phyloP scores from a whole-genome alignment of 352 stramenopile species.

The Saprolegnia diclina region DNA sequence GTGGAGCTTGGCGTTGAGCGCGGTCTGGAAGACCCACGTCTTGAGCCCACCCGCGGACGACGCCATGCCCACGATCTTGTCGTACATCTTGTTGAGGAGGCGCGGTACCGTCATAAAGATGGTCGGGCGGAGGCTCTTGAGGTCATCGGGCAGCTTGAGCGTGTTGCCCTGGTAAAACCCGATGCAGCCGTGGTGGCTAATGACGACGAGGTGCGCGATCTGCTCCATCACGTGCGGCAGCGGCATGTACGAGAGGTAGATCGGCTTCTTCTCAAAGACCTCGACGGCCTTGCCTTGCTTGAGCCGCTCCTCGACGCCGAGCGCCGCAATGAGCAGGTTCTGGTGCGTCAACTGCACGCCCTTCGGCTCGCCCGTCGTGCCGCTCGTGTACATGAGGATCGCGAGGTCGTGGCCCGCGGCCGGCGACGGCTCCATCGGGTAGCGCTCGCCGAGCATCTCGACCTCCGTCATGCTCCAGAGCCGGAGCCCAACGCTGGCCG shows the following conservation, averaged over 20 bases:
- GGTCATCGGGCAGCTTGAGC: constrained; percentile 71
- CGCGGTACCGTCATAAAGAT: constrained; percentile 79
- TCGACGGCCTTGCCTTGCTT: constrained; percentile 59
- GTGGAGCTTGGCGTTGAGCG: constrained; percentile 52
- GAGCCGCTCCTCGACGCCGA: constrained; percentile 35
- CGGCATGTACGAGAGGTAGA: constrained; percentile 87
- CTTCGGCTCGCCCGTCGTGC: constrained; percentile 96
- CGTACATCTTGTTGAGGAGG: constrained; percentile 88
- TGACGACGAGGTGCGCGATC: constrained; percentile 35
- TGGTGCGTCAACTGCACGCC: constrained; percentile 92
- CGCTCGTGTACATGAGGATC: constrained; percentile 83
- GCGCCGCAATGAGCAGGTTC: constrained; percentile 41
- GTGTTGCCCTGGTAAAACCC: constrained; percentile 81
- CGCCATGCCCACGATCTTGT: constrained; percentile 59
- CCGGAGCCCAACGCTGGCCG: not conserved
- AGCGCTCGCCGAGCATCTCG: constrained; percentile 7
- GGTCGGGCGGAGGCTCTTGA: constrained; percentile 81
- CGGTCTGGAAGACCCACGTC: constrained; percentile 71
- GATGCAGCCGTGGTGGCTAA: constrained; percentile 56
- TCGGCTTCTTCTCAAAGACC: constrained; percentile 43
- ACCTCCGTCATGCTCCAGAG: constrained; percentile 10
- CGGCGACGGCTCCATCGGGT: not conserved
- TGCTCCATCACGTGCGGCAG: constrained; percentile 89
- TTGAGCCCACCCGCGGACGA: constrained; percentile 58
- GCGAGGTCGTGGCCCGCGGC: not conserved